Percentiles rank a stretch among this genome's conserved stretches.
phyloP scores from a whole-genome alignment of 345 rosid genomes.

The Nephelium lappaceum region DNA sequence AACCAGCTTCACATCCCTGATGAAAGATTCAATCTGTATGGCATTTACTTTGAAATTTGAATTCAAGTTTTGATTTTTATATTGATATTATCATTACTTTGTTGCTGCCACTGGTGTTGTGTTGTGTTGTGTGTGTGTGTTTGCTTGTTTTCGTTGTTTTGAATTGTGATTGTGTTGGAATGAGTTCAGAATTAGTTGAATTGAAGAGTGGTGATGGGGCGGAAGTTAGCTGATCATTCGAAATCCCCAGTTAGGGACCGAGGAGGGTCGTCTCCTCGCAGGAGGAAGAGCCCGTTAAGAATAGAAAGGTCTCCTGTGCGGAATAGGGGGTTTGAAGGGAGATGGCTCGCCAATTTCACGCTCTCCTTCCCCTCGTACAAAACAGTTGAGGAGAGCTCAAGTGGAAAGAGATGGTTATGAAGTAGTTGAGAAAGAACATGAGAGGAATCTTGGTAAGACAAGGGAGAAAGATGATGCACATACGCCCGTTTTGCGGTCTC shows the following conservation, averaged over 20 bases:
- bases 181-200: neutral
- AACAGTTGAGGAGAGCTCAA: conserved; percentile 61
- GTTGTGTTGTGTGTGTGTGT: too few species aligned
- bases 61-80: too few species aligned
- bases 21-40: too few species aligned
- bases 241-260: conserved; percentile 49
- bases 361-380: conserved; percentile 82
- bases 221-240: conserved; percentile 35
- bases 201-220: conserved; percentile 45
- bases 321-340: too few species aligned
- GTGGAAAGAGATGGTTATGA: conserved; percentile 50
- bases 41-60: too few species aligned
- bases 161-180: conserved; percentile 3
- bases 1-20: too few species aligned
- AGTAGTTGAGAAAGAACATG: conserved; percentile 34
- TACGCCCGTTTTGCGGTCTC: conserved; percentile 50
- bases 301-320: conserved; percentile 27
- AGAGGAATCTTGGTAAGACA: conserved; percentile 23
- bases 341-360: conserved; percentile 30
- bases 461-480: conserved; percentile 19
- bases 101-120: too few species aligned
- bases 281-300: conserved; percentile 29
- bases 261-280: conserved; percentile 24
- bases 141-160: neutral
- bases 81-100: too few species aligned